Evolutionary conservation across 2,329 filamentous ascomycete species (phyloP).

Genomic region (Paraconiothyrium brasiliense): DNA sequence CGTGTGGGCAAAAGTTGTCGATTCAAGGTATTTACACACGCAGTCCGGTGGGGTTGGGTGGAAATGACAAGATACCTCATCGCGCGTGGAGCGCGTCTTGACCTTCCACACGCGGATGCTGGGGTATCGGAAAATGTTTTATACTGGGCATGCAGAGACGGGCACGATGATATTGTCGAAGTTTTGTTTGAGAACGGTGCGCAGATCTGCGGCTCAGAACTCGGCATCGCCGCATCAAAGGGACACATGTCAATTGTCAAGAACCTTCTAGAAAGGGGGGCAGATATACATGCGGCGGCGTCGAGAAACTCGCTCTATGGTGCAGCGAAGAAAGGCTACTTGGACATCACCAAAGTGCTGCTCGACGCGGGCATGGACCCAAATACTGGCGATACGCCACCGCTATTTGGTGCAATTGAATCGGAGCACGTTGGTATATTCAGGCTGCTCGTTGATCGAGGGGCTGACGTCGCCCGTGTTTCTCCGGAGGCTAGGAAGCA

Average conservation of each 20-base stretch:
- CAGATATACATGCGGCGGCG: neutral
- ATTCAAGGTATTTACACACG: neutral
- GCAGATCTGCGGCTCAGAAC: constrained; percentile 4
- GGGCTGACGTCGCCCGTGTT: neutral
- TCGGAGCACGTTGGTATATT: neutral
- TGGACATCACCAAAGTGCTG: neutral
- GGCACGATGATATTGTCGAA: neutral
- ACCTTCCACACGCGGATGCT: neutral
- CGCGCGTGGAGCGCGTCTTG: neutral
- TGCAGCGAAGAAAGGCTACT: neutral
- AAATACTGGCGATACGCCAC: constrained; percentile 1
- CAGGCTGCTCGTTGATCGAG: neutral
- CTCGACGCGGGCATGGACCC: constrained; percentile 3
- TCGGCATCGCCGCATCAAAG: neutral
- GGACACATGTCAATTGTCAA: neutral
- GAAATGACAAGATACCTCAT: neutral
- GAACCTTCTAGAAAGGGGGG: neutral
- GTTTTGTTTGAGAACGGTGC: neutral
- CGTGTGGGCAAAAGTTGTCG: too few species aligned
- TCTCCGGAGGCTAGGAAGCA: neutral
- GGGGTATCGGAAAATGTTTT: neutral
- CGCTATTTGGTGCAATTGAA: neutral
- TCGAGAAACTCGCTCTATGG: neutral
- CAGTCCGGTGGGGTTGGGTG: neutral
- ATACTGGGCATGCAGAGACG: neutral